phyloP scores from a whole-genome alignment of 129 eudicot genomes.

The Chrysanthemum makinoi region DNA sequence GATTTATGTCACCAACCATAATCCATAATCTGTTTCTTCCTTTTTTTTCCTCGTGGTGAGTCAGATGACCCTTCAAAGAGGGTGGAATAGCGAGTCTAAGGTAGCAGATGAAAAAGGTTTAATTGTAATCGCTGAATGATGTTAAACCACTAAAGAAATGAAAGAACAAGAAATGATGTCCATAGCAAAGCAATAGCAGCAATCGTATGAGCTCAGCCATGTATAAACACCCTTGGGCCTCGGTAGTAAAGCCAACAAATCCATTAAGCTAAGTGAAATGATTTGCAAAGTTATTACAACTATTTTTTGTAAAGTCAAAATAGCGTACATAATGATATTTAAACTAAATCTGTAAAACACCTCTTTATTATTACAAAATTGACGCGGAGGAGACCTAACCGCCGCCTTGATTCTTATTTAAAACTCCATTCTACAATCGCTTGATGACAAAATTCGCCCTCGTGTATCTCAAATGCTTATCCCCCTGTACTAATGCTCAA shows the following conservation, averaged over 20 bases:
- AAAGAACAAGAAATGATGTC: constrained; percentile 6
- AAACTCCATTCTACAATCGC: background rate
- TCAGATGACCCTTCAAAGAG: constrained; percentile 94
- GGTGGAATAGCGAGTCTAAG: constrained; percentile 98
- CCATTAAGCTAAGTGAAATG: too few relatives aligned
- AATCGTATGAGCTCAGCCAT: background rate
- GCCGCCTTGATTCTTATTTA: background rate
- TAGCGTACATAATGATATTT: background rate
- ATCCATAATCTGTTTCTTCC: too few relatives aligned
- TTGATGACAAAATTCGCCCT: background rate
- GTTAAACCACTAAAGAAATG: constrained; percentile 3
- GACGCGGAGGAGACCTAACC: background rate
- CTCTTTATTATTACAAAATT: too few relatives aligned
- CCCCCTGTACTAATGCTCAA: background rate
- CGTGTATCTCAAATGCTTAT: background rate
- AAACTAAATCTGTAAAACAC: too few relatives aligned
- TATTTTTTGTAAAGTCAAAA: background rate
- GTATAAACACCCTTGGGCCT: too few relatives aligned
- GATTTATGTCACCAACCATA: too few relatives aligned
- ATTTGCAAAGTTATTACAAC: too few relatives aligned
- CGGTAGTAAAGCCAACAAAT: too few relatives aligned
- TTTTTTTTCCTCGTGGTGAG: constrained; percentile 54
- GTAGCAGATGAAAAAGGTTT: too few relatives aligned
- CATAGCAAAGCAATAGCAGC: background rate
- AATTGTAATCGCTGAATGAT: too few relatives aligned